A percentile compares a stretch with the other conserved stretches of the same genome.
Conservation (phyloP, 176 grass and related monocot species). For the Oryza nivara region DNA sequence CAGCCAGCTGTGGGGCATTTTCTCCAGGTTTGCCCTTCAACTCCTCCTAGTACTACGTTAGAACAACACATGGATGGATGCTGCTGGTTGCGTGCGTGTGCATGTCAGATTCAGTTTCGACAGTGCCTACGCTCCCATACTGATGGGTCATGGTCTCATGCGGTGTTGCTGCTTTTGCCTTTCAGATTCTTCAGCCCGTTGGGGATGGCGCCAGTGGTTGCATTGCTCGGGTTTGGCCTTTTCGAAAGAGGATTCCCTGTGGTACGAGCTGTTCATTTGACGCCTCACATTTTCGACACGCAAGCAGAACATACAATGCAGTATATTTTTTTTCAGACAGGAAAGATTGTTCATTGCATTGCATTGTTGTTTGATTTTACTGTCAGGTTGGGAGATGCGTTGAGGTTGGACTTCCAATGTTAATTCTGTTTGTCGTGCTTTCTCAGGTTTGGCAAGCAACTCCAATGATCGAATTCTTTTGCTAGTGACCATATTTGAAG, state of each 20-base stretch:
- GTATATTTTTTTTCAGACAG: neutral
- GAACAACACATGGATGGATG: neutral
- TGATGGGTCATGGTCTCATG: slow-evolving; percentile 20
- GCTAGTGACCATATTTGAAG: neutral
- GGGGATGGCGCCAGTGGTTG: slow-evolving; percentile 89
- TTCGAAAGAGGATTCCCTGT: slow-evolving; percentile 99
- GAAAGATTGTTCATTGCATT: slow-evolving; percentile 1
- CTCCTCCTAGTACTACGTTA: neutral
- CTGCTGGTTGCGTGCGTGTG: neutral
- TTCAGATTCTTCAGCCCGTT: slow-evolving; percentile 99
- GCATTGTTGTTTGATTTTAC: slow-evolving; percentile 16
- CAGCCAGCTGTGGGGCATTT: slow-evolving; percentile 99
- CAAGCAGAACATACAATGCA: neutral
- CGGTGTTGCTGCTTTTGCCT: neutral
- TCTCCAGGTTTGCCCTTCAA: slow-evolving; percentile 70
- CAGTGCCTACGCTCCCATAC: slow-evolving; percentile 17
- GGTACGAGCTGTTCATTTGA: slow-evolving; percentile 53
- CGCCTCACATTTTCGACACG: neutral
- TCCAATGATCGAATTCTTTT: neutral
- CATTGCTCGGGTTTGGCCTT: slow-evolving; percentile 94
- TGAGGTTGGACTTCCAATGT: slow-evolving; percentile 86
- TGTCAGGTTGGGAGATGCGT: slow-evolving; percentile 93
- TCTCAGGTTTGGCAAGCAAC: slow-evolving; percentile 65
- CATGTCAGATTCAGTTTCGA: slow-evolving; percentile 27
- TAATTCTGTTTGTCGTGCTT: slow-evolving; percentile 74